Evolutionary conservation across 176 grass and related monocot species (phyloP).

Genomic region (Dendrocalamus sinicus): DNA sequence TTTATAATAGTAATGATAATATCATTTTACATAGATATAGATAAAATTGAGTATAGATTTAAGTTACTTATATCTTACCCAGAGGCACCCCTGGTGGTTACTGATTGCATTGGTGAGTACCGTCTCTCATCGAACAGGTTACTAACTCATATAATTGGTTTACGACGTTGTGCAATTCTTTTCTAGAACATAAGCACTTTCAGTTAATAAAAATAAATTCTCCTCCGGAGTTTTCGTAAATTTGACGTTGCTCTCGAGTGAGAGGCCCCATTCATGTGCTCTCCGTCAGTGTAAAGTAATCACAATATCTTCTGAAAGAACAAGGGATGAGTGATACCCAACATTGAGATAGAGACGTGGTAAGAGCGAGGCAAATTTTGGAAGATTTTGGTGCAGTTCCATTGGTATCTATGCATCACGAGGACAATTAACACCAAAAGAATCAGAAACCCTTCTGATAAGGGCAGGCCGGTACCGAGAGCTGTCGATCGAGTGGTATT

Average conservation of each 20-base stretch:
- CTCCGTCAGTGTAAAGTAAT: background rate
- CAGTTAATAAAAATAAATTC: background rate
- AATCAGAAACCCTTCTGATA: background rate
- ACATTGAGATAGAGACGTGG: background rate
- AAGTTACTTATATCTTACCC: no score
- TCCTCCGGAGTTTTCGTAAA: background rate
- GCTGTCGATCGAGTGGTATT: background rate
- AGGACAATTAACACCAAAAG: background rate
- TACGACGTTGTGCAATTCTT: background rate
- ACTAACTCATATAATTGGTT: constrained; percentile 5
- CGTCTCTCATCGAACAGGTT: background rate
- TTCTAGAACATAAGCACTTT: background rate
- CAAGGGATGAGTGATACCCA: background rate
- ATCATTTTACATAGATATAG: no score
- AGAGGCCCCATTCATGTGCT: constrained; percentile 16
- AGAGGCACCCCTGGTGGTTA: background rate
- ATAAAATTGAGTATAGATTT: no score
- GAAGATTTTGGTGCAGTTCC: background rate
- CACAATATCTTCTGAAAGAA: background rate
- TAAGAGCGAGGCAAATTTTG: background rate
- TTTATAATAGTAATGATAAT: no score
- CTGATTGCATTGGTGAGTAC: background rate
- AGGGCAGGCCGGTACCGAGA: background rate
- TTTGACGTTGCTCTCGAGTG: background rate
- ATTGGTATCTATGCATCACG: background rate